phyloP scores from a whole-genome alignment of 2,329 filamentous ascomycete genomes.

The Phaeophleospora eucalypticola region DNA sequence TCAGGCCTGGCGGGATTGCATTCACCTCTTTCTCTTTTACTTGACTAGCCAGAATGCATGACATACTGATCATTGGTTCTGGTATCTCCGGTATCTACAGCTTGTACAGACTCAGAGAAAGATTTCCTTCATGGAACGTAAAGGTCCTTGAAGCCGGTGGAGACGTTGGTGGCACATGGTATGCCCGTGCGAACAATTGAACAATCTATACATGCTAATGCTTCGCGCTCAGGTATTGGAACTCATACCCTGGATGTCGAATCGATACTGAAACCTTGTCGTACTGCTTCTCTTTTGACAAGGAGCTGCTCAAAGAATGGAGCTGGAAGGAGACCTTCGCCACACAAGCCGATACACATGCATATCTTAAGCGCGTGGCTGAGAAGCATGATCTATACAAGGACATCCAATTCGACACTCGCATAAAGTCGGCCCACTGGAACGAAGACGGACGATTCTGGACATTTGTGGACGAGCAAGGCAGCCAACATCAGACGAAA shows the following conservation, averaged over 20 bases:
- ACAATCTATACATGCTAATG: not conserved
- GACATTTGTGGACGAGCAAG: conserved; percentile 8
- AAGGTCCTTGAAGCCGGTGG: conserved; percentile 14
- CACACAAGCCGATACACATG: conserved; percentile 41
- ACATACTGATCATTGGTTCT: conserved; percentile 33
- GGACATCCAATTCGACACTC: conserved; percentile 54
- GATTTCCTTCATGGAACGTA: conserved; percentile 1
- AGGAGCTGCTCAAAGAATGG: conserved; percentile 50
- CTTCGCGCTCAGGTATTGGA: conserved; percentile 27
- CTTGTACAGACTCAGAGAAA: conserved; percentile 30
- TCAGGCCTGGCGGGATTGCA: too few species aligned
- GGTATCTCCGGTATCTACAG: conserved; percentile 40
- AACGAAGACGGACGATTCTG: conserved; percentile 9
- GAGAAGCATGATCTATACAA: conserved; percentile 52
- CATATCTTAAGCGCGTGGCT: conserved; percentile 58
- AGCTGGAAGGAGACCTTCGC: conserved; percentile 41
- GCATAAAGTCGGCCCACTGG: conserved; percentile 36
- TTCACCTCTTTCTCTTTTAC: too few species aligned
- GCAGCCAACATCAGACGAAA: conserved; percentile 6
- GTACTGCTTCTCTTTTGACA: conserved; percentile 43
- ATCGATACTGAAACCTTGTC: conserved; percentile 44
- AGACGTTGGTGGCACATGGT: conserved; percentile 13
- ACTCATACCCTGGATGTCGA: conserved; percentile 37
- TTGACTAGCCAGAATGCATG: too few species aligned
- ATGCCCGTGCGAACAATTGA: conserved; percentile 1